Evolutionary conservation across 306 rosid genomes (phyloP).

Genomic region (Sindora glabra): DNA sequence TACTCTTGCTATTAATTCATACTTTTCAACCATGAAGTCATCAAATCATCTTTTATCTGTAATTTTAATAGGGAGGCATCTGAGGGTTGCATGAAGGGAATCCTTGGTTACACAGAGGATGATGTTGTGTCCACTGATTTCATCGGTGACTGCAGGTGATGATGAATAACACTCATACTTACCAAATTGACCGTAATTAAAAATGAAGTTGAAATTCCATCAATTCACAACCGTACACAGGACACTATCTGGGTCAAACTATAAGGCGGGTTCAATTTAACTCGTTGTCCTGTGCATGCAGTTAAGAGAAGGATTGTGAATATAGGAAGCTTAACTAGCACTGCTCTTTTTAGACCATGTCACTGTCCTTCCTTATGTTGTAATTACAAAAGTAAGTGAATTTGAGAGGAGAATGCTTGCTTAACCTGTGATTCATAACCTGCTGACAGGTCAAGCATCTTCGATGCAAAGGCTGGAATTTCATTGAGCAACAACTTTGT

Average conservation of each 20-base stretch:
- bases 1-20: neutral
- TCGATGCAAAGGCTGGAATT: constrained; percentile 61
- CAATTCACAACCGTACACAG: too few relatives aligned
- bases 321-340: neutral
- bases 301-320: neutral
- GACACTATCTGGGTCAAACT: too few relatives aligned
- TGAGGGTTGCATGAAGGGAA: constrained; percentile 64
- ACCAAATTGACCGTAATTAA: too few relatives aligned
- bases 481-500: constrained; percentile 60
- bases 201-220: too few relatives aligned
- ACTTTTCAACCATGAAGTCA: neutral
- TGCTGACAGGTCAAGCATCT: constrained; percentile 40
- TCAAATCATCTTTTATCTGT: neutral
- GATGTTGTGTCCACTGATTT: constrained; percentile 82
- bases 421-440: constrained; percentile 4
- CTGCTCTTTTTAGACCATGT: neutral
- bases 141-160: constrained; percentile 72
- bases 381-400: neutral
- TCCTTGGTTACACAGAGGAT: constrained; percentile 72
- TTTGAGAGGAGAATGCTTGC: neutral
- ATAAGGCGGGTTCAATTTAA: too few relatives aligned
- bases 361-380: neutral
- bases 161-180: neutral
- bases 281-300: too few relatives aligned
- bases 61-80: constrained; percentile 52